Base-by-base conservation (phyloP, 2,329 filamentous ascomycete species). In the Ploettnerulaceae sp. region DNA sequence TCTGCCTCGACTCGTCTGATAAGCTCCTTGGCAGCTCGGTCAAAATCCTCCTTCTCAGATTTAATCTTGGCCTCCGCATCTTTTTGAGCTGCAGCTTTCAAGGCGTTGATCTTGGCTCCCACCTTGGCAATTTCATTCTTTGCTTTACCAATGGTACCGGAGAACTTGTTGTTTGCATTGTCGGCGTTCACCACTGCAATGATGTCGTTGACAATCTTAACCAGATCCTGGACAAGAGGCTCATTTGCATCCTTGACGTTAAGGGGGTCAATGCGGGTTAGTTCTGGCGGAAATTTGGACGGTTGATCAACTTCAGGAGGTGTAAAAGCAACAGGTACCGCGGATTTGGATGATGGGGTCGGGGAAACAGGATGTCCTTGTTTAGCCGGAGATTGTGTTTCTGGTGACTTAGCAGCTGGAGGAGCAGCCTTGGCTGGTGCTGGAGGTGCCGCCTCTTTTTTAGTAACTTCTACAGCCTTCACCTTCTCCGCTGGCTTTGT, bases 141-240 rank as follows among this genome's bases (percentile, higher is more conserved):
- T 53, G 91, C 90, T 72, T 93, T 90, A 57, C 77, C 72, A 48
- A 98, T 82, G 1, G 89, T 84, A 2, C 79, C 76, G 42, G 80
- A 81, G 69, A 93, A 95, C 66, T 85, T 89, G 57, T 76, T 76
- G 53, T 84, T 79, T 47, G 87, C 80, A 51, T 84, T 80, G 65
- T 95, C 91, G 48, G 86, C 86, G 66, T 96, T 95, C 65, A 96
- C 83, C 36, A 94, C 88, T 7, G 87, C 82, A 63, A 98, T 95
- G 60, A 98, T 84, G 67, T 95, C 89, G 70, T 98, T 98, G 59
- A 98, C 77, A 70, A 95, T 91, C 71, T 88, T 91, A 49, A 95
- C 89, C 5, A 98, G 75, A 61, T 97, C 89, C 68, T 96, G 89
- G 17, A 97, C 86, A 26, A 95, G 77, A 21, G 88, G 86, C 64